Evolutionary conservation across 352 stramenopile genomes (phyloP).

Genomic region (Globisporangium iwayamae): DNA sequence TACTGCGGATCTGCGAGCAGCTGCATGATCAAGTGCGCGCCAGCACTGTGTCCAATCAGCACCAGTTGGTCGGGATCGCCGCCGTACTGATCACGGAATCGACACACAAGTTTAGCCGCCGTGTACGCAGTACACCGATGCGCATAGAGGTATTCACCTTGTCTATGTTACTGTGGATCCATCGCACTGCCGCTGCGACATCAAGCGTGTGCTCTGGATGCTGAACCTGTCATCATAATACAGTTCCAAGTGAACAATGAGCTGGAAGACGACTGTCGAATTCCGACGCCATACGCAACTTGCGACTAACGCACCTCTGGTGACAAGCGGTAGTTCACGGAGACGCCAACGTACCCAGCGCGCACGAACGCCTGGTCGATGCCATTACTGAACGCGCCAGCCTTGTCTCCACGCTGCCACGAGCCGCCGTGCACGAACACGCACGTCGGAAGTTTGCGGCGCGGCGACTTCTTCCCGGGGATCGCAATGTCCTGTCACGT

Average conservation of each 20-base stretch:
- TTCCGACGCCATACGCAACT: background rate
- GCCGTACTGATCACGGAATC: slow-evolving; percentile 42
- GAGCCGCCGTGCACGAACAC: slow-evolving; percentile 84
- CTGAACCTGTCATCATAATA: slow-evolving; percentile 21
- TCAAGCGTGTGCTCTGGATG: slow-evolving; percentile 72
- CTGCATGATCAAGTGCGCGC: slow-evolving; percentile 78
- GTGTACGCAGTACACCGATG: background rate
- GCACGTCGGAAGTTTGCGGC: slow-evolving; percentile 49
- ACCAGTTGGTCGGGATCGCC: slow-evolving; percentile 59
- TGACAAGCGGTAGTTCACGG: slow-evolving; percentile 80
- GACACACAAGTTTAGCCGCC: background rate
- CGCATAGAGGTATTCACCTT: slow-evolving; percentile 33
- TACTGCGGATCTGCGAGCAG: slow-evolving; percentile 55
- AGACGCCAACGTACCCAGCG: slow-evolving; percentile 53
- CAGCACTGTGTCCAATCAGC: slow-evolving; percentile 70
- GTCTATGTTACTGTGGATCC: slow-evolving; percentile 60
- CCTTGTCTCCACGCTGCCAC: slow-evolving; percentile 83
- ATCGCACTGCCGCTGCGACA: slow-evolving; percentile 53
- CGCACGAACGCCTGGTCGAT: slow-evolving; percentile 61
- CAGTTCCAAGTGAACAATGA: background rate
- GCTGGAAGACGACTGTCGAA: background rate
- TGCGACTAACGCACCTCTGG: slow-evolving; percentile 38
- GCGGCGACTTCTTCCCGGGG: slow-evolving; percentile 24
- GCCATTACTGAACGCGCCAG: slow-evolving; percentile 50
- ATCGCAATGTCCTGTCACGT: slow-evolving; percentile 54